Base-by-base conservation (phyloP, 305 asterid species). In the Fraxinus greggii region DNA sequence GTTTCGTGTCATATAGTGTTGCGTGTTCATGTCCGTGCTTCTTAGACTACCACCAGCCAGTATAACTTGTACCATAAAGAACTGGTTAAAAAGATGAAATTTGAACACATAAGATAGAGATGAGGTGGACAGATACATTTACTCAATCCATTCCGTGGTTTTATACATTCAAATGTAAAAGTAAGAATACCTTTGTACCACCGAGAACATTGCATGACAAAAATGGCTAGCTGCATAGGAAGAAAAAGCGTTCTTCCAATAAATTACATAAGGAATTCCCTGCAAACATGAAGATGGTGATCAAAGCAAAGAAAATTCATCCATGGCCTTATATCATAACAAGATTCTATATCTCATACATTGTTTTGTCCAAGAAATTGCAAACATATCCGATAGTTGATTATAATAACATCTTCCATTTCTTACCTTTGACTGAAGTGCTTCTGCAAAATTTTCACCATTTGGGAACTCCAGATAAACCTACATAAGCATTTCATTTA, bases 261-360 rank as follows among this genome's bases (percentile, higher is more conserved):
- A 97, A 76, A 94, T 89, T 67, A 95, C 95, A 80, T 92, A 93
- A n/a, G 93, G 92, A 83, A 97, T 81, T 79, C 99, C 99, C 98
- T 97, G 91, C 78, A 85, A 86, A 83, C 36, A 77, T 63, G 77
- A 86, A 82, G 35, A 80, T 26, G 29, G 32, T 28, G 40, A 84
- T 75, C 73, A 81, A 42, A 5, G 79, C 54, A 61, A 70, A 72
- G 81, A 83, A 84, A 83, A 83, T 63, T 63, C 36, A 81, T 72
- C 85, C 72, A 82, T 31, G 32, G 67, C 84, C 63, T 67, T 77
- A 73, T 74, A 80, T 65, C 83, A 74, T 7, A 31, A 69, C 51
- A 85, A 77, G 80, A 78, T 80, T 56, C 78, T 65, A 76, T 59
- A 78, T 63, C 72, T 70, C 24, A 61, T 12, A 78, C 3, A 1